A percentile compares a stretch with the other conserved stretches of the same genome.
phyloP scores from a whole-genome alignment of 1,284 basidiomycete species.

The Ustilago crameri region DNA sequence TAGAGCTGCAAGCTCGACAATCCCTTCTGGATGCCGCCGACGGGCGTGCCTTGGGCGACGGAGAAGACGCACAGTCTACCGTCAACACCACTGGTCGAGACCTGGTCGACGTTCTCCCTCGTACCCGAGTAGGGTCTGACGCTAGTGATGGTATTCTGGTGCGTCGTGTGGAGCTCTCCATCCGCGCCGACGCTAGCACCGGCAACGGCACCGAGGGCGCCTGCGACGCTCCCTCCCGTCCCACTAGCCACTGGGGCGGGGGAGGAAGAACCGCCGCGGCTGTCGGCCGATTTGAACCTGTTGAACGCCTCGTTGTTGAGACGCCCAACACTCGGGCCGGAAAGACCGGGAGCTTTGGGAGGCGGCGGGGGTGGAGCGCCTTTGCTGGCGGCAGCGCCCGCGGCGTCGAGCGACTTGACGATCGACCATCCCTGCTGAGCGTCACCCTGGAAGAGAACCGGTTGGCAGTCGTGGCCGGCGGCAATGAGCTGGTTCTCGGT shows the following conservation, averaged over 20 bases:
- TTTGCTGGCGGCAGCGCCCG: constrained; percentile 59
- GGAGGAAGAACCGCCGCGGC: constrained; percentile 75
- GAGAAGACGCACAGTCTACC: constrained; percentile 93
- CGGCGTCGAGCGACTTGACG: constrained; percentile 60
- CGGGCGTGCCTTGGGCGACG: constrained; percentile 70
- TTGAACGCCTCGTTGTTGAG: constrained; percentile 95
- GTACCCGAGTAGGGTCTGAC: constrained; percentile 69
- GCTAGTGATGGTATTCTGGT: constrained; percentile 98
- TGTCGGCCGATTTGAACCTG: constrained; percentile 91
- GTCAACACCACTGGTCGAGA: constrained; percentile 94
- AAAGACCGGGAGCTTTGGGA: constrained; percentile 53
- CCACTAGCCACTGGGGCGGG: constrained; percentile 34
- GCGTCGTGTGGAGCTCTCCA: constrained; percentile 76
- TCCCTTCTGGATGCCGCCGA: constrained; percentile 56
- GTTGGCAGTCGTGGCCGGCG: constrained; percentile 98
- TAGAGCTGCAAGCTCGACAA: constrained; percentile 54
- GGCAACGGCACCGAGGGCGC: constrained; percentile 73
- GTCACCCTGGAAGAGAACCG: constrained; percentile 72
- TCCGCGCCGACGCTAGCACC: constrained; percentile 77
- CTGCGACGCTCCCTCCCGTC: constrained; percentile 71
- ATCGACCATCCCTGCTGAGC: constrained; percentile 57
- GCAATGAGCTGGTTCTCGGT: constrained; percentile 78
- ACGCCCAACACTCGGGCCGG: constrained; percentile 72
- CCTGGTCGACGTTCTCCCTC: constrained; percentile 73
- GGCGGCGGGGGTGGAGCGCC: constrained; percentile 64